These are phyloP conservation scores for Venturiaceae sp. DNA, from an alignment of 2,329 filamentous ascomycete genomes.

Conservation along the genomic window DNA sequence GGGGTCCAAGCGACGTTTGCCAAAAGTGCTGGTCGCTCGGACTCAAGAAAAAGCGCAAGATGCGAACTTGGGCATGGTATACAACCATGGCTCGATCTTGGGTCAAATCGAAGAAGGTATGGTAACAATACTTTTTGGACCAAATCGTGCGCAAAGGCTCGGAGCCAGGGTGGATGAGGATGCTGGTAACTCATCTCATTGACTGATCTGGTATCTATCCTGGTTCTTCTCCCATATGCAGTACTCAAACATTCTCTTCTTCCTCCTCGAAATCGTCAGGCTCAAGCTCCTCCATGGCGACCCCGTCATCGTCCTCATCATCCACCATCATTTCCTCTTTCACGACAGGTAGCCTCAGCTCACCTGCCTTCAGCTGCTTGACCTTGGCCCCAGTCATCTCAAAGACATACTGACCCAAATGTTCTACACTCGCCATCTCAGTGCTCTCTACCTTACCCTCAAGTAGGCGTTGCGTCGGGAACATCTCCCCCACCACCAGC, in stretches of 20 bases:
- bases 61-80: too few species aligned
- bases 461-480: slow-evolving; percentile 51
- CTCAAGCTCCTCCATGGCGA: not conserved
- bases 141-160: too few species aligned
- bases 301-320: slow-evolving; percentile 16
- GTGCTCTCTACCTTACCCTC: slow-evolving; percentile 40
- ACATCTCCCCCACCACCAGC: slow-evolving; percentile 80
- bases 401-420: slow-evolving; percentile 90
- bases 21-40: too few species aligned
- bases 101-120: too few species aligned
- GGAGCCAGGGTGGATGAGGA: too few species aligned
- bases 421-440: slow-evolving; percentile 84
- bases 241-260: not conserved
- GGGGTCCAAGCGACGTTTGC: too few species aligned
- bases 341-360: not conserved
- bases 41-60: too few species aligned
- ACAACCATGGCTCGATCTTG: too few species aligned
- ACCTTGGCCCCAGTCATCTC: slow-evolving; percentile 81
- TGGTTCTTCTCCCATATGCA: not conserved
- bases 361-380: slow-evolving; percentile 40
- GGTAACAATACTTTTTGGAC: too few species aligned
- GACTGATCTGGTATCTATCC: not conserved
- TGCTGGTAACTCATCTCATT: not conserved
- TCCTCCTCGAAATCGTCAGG: slow-evolving; percentile 4
- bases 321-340: slow-evolving; percentile 3